Conservation (phyloP, 2,329 filamentous ascomycete genomes). For the Aspergillus fijiensis region DNA sequence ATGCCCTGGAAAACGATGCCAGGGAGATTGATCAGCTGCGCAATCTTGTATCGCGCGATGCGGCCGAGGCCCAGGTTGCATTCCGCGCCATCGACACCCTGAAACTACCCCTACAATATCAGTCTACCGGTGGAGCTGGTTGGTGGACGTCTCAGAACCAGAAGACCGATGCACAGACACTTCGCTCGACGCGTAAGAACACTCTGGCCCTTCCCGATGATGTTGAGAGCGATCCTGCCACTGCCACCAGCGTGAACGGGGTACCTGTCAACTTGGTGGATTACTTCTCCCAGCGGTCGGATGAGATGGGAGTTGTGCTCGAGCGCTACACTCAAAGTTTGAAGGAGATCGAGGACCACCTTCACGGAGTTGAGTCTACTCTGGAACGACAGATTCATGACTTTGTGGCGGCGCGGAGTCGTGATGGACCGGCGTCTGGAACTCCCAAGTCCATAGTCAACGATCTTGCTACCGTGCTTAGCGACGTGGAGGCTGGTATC, state of each 20-base stretch:
- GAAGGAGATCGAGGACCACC: conserved; percentile 64
- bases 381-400: conserved; percentile 61
- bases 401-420: conserved; percentile 45
- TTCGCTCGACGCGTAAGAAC: conserved; percentile 43
- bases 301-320: conserved; percentile 61
- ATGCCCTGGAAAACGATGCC: conserved; percentile 63
- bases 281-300: conserved; percentile 63
- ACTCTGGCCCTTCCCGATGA: conserved; percentile 50
- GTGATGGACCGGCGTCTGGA: conserved; percentile 40
- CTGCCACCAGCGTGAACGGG: conserved; percentile 48
- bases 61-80: conserved; percentile 67
- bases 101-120: conserved; percentile 65
- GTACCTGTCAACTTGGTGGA: conserved; percentile 61
- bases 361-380: conserved; percentile 62
- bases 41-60: conserved; percentile 62
- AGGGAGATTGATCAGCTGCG: conserved; percentile 59
- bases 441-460: conserved; percentile 46
- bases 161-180: conserved; percentile 38
- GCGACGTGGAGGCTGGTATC: conserved; percentile 66
- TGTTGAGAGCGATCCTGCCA: conserved; percentile 40
- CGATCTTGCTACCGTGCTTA: conserved; percentile 58
- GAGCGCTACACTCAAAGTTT: conserved; percentile 59
- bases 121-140: conserved; percentile 46
- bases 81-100: conserved; percentile 75
- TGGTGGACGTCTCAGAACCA: conserved; percentile 45